Evolutionary conservation across 148 eudicot species (phyloP).

Genomic region (Chenopodium suecicum): DNA sequence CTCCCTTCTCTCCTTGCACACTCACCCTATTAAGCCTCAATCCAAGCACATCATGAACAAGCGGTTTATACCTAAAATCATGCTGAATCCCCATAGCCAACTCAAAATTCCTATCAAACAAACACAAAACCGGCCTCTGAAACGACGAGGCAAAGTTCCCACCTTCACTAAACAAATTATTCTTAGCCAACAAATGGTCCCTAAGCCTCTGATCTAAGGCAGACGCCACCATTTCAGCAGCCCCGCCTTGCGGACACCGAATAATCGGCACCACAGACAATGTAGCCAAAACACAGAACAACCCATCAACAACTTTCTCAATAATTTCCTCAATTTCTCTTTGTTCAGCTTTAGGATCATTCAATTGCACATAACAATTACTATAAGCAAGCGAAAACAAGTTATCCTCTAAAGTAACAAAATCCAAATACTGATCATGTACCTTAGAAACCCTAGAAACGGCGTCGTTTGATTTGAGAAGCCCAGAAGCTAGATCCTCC

Average conservation of each 20-base stretch:
- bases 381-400: slow-evolving; percentile 73
- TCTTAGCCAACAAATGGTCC: slow-evolving; percentile 85
- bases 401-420: slow-evolving; percentile 79
- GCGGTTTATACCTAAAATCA: slow-evolving; percentile 92
- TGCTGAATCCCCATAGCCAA: slow-evolving; percentile 81
- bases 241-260: slow-evolving; percentile 89
- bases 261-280: slow-evolving; percentile 85
- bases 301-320: slow-evolving; percentile 67
- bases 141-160: slow-evolving; percentile 65
- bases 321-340: slow-evolving; percentile 78
- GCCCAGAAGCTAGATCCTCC: slow-evolving; percentile 78
- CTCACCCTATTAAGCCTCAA: slow-evolving; percentile 80
- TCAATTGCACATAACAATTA: slow-evolving; percentile 77
- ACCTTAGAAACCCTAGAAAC: slow-evolving; percentile 72
- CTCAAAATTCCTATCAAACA: slow-evolving; percentile 91
- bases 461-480: slow-evolving; percentile 50
- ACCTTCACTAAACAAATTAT: slow-evolving; percentile 84
- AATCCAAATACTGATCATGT: slow-evolving; percentile 94
- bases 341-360: slow-evolving; percentile 87
- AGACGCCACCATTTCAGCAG: slow-evolving; percentile 93
- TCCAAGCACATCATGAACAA: slow-evolving; percentile 92
- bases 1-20: slow-evolving; percentile 86
- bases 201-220: slow-evolving; percentile 82
- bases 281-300: slow-evolving; percentile 89
- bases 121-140: slow-evolving; percentile 83